Base-by-base conservation (phyloP, 164 flowering plant genomes). In the Liquidambar formosana region DNA sequence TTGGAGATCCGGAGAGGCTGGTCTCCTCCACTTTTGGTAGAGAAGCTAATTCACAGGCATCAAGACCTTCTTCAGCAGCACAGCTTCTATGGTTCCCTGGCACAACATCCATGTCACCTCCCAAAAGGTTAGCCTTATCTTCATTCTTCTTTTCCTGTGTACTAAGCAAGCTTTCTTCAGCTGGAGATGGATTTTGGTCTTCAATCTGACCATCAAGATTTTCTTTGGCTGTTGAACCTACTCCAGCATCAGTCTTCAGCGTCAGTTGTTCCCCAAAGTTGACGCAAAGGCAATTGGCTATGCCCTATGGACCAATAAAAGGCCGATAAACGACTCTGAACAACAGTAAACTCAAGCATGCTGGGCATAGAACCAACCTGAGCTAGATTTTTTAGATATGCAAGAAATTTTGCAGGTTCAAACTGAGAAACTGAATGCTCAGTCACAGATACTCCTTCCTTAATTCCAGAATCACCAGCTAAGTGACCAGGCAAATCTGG, bases 231-330 rank as follows among this genome's bases (percentile, higher is more conserved):
- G 14, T 18, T 10, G 25, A 48, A 11, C 22, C 38, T 45, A 54
- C 61, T 49, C 18, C 64, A 61, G 60, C 61, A 75, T n/a, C 27
- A 62, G 43, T 77, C 81, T 70, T 81, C 86, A 57, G 70, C 62
- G 46, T 73, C 80, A 27, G 64, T 63, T 45, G 71, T 49, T 19
- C 52, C 78, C 45, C 21, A 18, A 44, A 85, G 81, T 51, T 80
- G 78, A 56, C 67, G 57, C 65, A 72, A 22, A 46, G 84, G 84
- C 81, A 92, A 54, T 22, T 73, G 81, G 57, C 70, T 28, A 65
- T 81, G 84, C 10, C 94, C 92, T 28, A 72, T 71, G 9, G 75
- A 73, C 59, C 73, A 38, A 74, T 78, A 78, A 66, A 87, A 89
- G 5, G 85, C 91, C 1, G 87, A 80, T 28, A 92, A 68, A 57